Percentiles rank a stretch among this genome's conserved stretches.
Conservation (phyloP, 179 eudicot species). For the Spergularia azorica region DNA sequence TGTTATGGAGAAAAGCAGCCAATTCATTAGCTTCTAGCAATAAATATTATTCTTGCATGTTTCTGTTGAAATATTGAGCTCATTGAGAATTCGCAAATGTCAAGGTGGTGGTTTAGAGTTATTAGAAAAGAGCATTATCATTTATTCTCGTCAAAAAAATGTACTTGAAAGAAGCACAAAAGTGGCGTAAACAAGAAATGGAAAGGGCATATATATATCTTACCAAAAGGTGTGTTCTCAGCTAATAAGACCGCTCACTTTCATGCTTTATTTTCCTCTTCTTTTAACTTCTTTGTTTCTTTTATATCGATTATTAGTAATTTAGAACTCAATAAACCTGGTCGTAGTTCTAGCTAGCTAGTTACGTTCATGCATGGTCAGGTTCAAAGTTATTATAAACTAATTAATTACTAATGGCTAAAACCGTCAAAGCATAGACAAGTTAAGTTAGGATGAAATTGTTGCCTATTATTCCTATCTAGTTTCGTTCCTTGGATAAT, state of each 20-base stretch:
- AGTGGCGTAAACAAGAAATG: conserved; percentile 3
- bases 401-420: too few relatives aligned
- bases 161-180: conserved; percentile 4
- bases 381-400: too few relatives aligned
- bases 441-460: too few relatives aligned
- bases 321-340: too few relatives aligned
- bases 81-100: neutral
- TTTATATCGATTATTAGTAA: neutral
- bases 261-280: neutral
- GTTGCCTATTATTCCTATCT: too few relatives aligned
- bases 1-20: conserved; percentile 13
- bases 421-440: too few relatives aligned
- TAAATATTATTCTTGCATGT: neutral
- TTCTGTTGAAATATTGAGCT: neutral
- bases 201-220: neutral
- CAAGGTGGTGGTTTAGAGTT: neutral
- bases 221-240: conserved; percentile 4
- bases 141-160: neutral
- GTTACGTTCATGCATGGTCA: conserved; percentile 1
- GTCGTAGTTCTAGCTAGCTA: neutral
- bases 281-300: neutral
- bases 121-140: too few relatives aligned
- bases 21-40: conserved; percentile 10
- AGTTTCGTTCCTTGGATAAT: too few relatives aligned
- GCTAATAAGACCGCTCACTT: conserved; percentile 16